Base-by-base conservation (phyloP, 2,329 filamentous ascomycete genomes). In the Ophiostoma montium region DNA sequence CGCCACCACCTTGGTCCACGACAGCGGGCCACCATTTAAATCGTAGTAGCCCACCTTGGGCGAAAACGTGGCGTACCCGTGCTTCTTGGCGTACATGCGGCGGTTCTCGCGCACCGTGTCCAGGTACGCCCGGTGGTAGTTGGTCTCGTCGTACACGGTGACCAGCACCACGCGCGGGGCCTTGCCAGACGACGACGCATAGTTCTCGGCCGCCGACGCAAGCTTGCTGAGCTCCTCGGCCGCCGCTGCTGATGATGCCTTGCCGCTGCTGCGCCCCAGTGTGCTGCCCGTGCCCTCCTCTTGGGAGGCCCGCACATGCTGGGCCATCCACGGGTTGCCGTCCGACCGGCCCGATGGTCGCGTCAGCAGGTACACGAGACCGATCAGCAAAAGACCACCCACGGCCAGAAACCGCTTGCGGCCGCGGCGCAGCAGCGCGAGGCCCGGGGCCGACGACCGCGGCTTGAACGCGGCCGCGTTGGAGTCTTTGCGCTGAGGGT, bases 11-110 rank as follows among this genome's bases (percentile, higher is more conserved):
- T 84, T 80, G 38, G 85, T 72, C 85, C 86, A 94, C 43, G 79
- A 79, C 48, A 63, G 52, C 56, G 81, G 71, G 47, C 76, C 65
- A 51, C 74, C 73, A 51, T 70, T 65, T 31, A 87, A 72, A 52
- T 84, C 72, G 67, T 95, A 95, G 60, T 89, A 80, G 59, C 73
- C 74, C n/a, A 76, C 71, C 54, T 78, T 81, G 50, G 86, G 78
- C 63, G 94, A 84, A 72, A 95, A 89, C 36, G 82, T 84, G 35
- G 78, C 74, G 65, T 98, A 96, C 57, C 89, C 90, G 67, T 96
- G 88, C 61, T 78, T 82, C 55, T 77, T 75, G 8, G 90, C 92
- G 66, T 96, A 98, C 54, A 84, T 75, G 60, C 83, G 74, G 58
- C 92, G 73, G 64, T 98, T 98, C 57, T 85, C 77, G 62, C 79